Conservation (phyloP, 768 basidiomycete genomes). For the Filobasidium wieringae region DNA sequence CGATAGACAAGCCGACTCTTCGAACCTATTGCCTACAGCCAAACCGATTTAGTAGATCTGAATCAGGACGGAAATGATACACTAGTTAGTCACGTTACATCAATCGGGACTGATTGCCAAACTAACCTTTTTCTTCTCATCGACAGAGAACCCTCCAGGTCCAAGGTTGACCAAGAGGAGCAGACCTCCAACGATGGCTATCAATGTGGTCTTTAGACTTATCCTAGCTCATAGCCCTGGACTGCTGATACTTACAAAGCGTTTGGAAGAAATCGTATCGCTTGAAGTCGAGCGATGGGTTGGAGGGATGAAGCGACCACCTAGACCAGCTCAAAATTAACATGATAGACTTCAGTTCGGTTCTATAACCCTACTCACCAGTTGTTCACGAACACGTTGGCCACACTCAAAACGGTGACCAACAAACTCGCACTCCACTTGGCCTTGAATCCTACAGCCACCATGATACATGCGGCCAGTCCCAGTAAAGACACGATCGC, state of each 20-base stretch:
- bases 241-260: slow-evolving; percentile 47
- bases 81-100: not conserved
- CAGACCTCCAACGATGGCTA: slow-evolving; percentile 89
- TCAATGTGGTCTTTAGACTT: not conserved
- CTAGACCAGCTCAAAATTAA: not conserved
- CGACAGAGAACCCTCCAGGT: slow-evolving; percentile 91
- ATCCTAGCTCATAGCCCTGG: not conserved
- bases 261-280: slow-evolving; percentile 96
- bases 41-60: not conserved
- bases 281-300: slow-evolving; percentile 94
- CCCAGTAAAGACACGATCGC: slow-evolving; percentile 81
- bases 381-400: slow-evolving; percentile 98
- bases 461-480: slow-evolving; percentile 84
- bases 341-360: not conserved
- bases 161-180: slow-evolving; percentile 97
- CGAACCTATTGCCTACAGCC: no score
- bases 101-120: not conserved
- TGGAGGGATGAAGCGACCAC: slow-evolving; percentile 80
- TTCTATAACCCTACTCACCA: slow-evolving; percentile 43
- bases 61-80: not conserved
- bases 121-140: slow-evolving; percentile 93
- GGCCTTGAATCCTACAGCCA: slow-evolving; percentile 97
- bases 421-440: slow-evolving; percentile 97
- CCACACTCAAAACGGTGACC: slow-evolving; percentile 75
- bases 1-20: no score